phyloP scores from a whole-genome alignment of 2,329 filamentous ascomycete species.

The Grosmannia penicillata region DNA sequence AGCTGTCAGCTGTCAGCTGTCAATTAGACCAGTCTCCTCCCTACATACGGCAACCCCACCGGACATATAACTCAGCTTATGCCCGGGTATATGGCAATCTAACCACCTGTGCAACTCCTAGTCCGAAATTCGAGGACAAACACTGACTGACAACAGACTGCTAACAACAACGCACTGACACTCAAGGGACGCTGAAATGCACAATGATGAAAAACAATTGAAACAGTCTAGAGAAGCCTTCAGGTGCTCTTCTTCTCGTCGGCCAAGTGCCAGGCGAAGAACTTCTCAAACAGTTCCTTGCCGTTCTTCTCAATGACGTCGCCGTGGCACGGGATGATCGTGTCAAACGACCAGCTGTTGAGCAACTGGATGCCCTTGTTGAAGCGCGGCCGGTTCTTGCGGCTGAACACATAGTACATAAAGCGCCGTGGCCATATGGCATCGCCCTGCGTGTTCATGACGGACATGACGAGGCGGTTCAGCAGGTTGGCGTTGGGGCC shows the following conservation, averaged over 20 bases:
- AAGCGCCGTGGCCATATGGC: constrained; percentile 68
- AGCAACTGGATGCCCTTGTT: constrained; percentile 56
- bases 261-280: constrained; percentile 68
- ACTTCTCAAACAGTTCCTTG: constrained; percentile 61
- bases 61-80: too few species aligned
- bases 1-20: too few species aligned
- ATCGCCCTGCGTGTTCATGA: constrained; percentile 46
- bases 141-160: background rate
- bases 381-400: constrained; percentile 50
- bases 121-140: background rate
- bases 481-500: constrained; percentile 30
- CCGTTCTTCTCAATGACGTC: constrained; percentile 65
- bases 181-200: background rate
- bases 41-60: too few species aligned
- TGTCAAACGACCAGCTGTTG: constrained; percentile 67
- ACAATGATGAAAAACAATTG: background rate
- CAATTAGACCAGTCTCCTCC: too few species aligned
- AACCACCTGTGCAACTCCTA: too few species aligned
- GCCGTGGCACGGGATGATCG: constrained; percentile 83
- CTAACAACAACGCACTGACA: background rate
- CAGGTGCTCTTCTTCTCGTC: background rate
- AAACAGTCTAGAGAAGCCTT: too few species aligned
- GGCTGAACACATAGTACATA: constrained; percentile 58
- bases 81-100: too few species aligned
- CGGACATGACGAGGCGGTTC: too few species aligned